A percentile compares a stretch with the other conserved stretches of the same genome.
phyloP scores from a whole-genome alignment of 2,329 filamentous ascomycete genomes.

The Cryphonectria naterciae region DNA sequence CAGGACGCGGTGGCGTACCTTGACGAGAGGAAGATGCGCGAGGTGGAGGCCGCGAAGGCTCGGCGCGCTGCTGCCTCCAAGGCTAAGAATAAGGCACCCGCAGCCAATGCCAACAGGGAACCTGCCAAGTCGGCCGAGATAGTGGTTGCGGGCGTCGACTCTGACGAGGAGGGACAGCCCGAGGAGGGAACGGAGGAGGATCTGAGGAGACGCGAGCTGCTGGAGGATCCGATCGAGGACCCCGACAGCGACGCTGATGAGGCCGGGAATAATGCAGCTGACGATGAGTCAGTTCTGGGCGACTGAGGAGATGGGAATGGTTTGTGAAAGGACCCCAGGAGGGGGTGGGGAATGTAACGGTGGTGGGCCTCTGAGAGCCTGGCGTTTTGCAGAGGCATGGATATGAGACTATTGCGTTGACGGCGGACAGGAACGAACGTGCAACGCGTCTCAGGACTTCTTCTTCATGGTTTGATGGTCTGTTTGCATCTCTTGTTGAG shows the following conservation, averaged over 20 bases:
- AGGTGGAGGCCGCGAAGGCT: slow-evolving; percentile 43
- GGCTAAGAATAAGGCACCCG: slow-evolving; percentile 46
- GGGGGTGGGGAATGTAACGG: too few species aligned
- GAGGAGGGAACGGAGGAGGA: slow-evolving; percentile 66
- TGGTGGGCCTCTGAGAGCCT: slow-evolving; percentile 20
- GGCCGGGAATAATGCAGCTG: slow-evolving; percentile 44
- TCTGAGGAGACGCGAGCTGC: slow-evolving; percentile 56
- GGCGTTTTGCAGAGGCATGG: slow-evolving; percentile 27
- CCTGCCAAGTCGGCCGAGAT: slow-evolving; percentile 50
- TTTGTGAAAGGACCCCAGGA: too few species aligned
- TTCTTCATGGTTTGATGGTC: neutral
- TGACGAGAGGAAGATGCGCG: slow-evolving; percentile 67
- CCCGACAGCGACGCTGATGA: slow-evolving; percentile 43
- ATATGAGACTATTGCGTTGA: slow-evolving; percentile 8
- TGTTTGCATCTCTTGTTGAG: neutral
- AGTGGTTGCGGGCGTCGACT: slow-evolving; percentile 48
- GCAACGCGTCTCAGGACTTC: neutral
- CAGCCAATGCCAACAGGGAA: slow-evolving; percentile 39
- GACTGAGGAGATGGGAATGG: slow-evolving; percentile 40
- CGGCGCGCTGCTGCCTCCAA: slow-evolving; percentile 39
- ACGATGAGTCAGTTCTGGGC: slow-evolving; percentile 51
- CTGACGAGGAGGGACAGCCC: slow-evolving; percentile 46
- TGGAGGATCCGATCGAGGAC: slow-evolving; percentile 51
- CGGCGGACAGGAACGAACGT: neutral
- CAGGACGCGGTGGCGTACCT: slow-evolving; percentile 82